Conservation (phyloP, 2,329 filamentous ascomycete genomes). For the Fusarium piperis region DNA sequence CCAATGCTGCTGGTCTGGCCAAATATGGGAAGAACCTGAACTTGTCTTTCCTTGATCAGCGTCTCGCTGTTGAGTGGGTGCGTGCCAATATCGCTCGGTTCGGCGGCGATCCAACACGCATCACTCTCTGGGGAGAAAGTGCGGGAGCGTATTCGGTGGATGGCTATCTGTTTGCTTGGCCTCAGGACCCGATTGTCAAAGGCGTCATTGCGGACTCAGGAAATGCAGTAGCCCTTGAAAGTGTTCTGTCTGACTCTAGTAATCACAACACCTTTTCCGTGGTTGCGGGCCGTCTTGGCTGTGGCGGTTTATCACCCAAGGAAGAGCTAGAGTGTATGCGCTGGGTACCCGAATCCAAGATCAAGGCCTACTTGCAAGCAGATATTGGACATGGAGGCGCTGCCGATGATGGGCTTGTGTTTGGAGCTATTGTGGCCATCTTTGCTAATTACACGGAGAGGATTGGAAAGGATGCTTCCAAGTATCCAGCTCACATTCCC, state of each 20-base stretch:
- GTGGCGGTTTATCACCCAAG: background rate
- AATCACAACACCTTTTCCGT: constrained; percentile 22
- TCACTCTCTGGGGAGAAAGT: constrained; percentile 32
- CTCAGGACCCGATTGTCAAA: constrained; percentile 18
- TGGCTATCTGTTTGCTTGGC: constrained; percentile 31
- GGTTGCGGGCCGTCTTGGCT: constrained; percentile 7
- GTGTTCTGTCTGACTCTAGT: background rate
- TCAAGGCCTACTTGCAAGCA: constrained; percentile 28
- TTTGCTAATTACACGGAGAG: constrained; percentile 21
- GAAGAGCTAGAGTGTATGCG: constrained; percentile 28
- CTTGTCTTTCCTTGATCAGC: constrained; percentile 28
- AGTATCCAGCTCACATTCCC: background rate
- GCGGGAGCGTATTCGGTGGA: constrained; percentile 25
- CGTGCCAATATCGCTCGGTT: constrained; percentile 27
- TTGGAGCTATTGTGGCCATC: constrained; percentile 10
- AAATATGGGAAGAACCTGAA: constrained; percentile 16
- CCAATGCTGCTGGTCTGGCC: constrained; percentile 11
- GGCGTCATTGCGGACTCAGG: constrained; percentile 31
- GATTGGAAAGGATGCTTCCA: background rate
- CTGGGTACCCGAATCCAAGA: background rate
- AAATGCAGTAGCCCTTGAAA: constrained; percentile 24
- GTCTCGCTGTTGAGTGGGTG: constrained; percentile 35
- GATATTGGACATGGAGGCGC: constrained; percentile 18
- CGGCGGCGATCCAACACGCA: constrained; percentile 28
- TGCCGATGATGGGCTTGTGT: constrained; percentile 17